Evolutionary conservation across 352 stramenopile genomes (phyloP).

Genomic region (Phytophthora aleatoria): DNA sequence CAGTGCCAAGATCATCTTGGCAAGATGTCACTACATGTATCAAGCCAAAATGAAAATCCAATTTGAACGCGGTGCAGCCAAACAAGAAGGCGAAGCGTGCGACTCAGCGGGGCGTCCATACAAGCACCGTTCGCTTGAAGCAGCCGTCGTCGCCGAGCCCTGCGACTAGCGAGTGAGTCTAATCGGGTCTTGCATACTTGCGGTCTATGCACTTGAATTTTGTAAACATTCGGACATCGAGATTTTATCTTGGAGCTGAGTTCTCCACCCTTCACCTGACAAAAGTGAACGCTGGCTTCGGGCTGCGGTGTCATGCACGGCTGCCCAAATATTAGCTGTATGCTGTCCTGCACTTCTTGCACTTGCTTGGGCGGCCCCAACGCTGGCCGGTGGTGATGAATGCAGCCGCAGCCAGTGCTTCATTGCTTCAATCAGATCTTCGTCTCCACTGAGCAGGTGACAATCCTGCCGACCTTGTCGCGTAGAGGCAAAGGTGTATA

Average conservation of each 20-base stretch:
- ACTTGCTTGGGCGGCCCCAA: no score
- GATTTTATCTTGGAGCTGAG: conserved; percentile 20
- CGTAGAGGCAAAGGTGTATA: background rate
- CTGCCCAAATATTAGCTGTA: conserved; percentile 10
- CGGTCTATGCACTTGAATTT: conserved; percentile 17
- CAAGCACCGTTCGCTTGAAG: conserved; percentile 12
- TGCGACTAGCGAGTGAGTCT: conserved; percentile 30
- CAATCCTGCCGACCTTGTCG: conserved; percentile 12
- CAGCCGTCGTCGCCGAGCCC: conserved; percentile 4
- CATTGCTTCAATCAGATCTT: conserved; percentile 2
- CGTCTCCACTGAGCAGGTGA: conserved; percentile 8
- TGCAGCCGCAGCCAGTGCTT: background rate
- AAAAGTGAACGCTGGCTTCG: background rate
- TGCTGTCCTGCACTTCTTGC: background rate
- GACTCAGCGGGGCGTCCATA: conserved; percentile 14
- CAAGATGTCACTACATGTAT: no score
- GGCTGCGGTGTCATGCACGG: no score
- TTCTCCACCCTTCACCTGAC: no score
- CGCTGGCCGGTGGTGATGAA: no score
- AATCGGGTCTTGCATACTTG: conserved; percentile 10
- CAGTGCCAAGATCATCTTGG: background rate
- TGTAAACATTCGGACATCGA: conserved; percentile 25
- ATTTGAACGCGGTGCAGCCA: conserved; percentile 9
- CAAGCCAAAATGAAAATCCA: conserved; percentile 19
- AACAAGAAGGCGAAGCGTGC: conserved; percentile 15